These are phyloP conservation scores for Diplodia seriata DNA, from an alignment of 2,329 filamentous ascomycete genomes.

Conservation along the genomic window DNA sequence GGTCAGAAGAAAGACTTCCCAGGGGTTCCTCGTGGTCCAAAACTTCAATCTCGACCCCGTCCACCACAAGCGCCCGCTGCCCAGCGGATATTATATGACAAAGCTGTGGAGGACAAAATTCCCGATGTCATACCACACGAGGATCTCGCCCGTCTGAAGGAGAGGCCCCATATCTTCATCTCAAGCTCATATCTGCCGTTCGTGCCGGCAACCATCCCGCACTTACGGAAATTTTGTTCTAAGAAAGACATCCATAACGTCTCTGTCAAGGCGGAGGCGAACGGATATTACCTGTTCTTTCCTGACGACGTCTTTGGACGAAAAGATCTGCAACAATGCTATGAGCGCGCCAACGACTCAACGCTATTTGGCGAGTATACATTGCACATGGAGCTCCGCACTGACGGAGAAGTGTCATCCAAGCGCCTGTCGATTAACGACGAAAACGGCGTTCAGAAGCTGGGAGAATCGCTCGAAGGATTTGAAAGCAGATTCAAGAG, in stretches of 20 bases:
- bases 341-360: background rate
- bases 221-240: background rate
- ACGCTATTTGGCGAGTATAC: background rate
- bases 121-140: background rate
- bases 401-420: background rate
- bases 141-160: background rate
- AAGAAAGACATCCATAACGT: background rate
- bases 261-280: slow-evolving; percentile 2
- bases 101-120: slow-evolving; percentile 2
- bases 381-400: slow-evolving; percentile 15
- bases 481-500: background rate
- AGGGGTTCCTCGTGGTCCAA: slow-evolving; percentile 11
- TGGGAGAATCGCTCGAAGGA: no score
- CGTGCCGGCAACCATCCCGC: background rate
- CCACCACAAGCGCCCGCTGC: background rate
- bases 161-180: slow-evolving; percentile 26
- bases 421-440: background rate
- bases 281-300: slow-evolving; percentile 26
- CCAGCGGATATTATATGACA: background rate
- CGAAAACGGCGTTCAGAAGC: background rate
- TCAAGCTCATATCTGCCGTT: slow-evolving; percentile 15
- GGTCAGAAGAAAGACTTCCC: background rate
- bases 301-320: background rate
- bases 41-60: background rate
- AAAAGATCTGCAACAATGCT: background rate